Evolutionary conservation across 345 rosid genomes (phyloP).

Genomic region (Erucastrum elatum): DNA sequence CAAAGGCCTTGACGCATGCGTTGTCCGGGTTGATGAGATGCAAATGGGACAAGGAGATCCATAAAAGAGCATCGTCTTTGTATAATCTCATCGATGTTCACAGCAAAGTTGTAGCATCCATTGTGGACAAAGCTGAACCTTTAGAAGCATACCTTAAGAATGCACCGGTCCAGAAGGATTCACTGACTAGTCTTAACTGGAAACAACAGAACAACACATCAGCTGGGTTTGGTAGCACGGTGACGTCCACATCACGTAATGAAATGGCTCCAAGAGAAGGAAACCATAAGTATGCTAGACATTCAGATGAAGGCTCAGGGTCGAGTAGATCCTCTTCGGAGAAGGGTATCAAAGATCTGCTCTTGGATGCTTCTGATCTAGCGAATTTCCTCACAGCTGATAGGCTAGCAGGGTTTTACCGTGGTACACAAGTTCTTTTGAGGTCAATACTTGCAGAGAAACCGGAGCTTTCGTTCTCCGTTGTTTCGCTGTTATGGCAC

Average conservation of each 20-base stretch:
- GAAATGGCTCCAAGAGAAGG: slow-evolving; percentile 51
- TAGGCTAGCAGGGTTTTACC: slow-evolving; percentile 81
- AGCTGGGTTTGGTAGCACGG: slow-evolving; percentile 45
- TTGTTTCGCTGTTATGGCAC: slow-evolving; percentile 92
- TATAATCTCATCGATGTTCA: slow-evolving; percentile 93
- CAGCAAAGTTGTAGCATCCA: slow-evolving; percentile 92
- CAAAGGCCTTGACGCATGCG: slow-evolving; percentile 88
- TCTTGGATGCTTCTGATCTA: slow-evolving; percentile 89
- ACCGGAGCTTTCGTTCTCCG: slow-evolving; percentile 91
- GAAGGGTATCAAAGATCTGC: slow-evolving; percentile 62
- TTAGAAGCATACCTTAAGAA: slow-evolving; percentile 70
- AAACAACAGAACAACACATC: slow-evolving; percentile 50
- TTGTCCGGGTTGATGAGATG: slow-evolving; percentile 83
- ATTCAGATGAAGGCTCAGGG: slow-evolving; percentile 51
- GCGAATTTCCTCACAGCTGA: slow-evolving; percentile 93
- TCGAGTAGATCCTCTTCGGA: slow-evolving; percentile 44
- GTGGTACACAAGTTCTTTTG: slow-evolving; percentile 77
- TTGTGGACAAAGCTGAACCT: slow-evolving; percentile 92
- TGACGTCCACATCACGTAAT: slow-evolving; percentile 42
- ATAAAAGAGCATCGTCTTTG: slow-evolving; percentile 72
- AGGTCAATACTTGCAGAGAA: slow-evolving; percentile 87
- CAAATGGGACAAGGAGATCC: slow-evolving; percentile 89
- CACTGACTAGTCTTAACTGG: slow-evolving; percentile 42
- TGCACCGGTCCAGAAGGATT: slow-evolving; percentile 65
- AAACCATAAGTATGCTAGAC: slow-evolving; percentile 47